A percentile compares a stretch with the other conserved stretches of the same genome.
Evolutionary conservation across 2,329 filamentous ascomycete genomes (phyloP).

Genomic region (Acrocalymma vagum): DNA sequence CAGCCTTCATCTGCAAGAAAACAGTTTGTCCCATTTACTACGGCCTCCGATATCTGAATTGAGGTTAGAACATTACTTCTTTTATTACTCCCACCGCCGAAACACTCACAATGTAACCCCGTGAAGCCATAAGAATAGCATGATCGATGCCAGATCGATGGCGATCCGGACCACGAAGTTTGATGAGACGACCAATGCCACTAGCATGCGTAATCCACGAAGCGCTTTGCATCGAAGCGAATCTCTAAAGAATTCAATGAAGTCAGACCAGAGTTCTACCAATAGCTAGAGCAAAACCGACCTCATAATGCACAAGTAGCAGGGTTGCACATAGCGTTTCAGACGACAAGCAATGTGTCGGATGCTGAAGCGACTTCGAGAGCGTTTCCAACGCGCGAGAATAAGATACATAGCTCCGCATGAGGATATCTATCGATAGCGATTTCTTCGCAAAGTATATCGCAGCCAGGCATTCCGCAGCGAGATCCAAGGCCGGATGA

Average conservation of each 20-base stretch:
- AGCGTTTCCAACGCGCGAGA: neutral
- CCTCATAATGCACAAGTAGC: conserved; percentile 10
- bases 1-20: conserved; percentile 4
- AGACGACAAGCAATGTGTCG: neutral
- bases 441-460: conserved; percentile 6
- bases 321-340: conserved; percentile 6
- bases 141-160: conserved; percentile 6
- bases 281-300: too few relatives aligned
- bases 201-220: conserved; percentile 6
- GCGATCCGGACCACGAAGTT: neutral
- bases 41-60: conserved; percentile 6
- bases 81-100: neutral
- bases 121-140: conserved; percentile 6
- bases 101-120: conserved; percentile 4
- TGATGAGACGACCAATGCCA: conserved; percentile 3
- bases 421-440: neutral
- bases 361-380: conserved; percentile 3
- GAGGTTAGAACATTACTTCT: neutral
- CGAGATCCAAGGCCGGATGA: conserved; percentile 2
- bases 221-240: neutral
- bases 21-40: neutral
- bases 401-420: conserved; percentile 2
- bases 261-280: too few relatives aligned
- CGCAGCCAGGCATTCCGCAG: conserved; percentile 4
- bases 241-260: conserved; percentile 1